These are phyloP conservation scores for Parafenestella ontariensis DNA, from an alignment of 2,329 filamentous ascomycete genomes.

Conservation along the genomic window DNA sequence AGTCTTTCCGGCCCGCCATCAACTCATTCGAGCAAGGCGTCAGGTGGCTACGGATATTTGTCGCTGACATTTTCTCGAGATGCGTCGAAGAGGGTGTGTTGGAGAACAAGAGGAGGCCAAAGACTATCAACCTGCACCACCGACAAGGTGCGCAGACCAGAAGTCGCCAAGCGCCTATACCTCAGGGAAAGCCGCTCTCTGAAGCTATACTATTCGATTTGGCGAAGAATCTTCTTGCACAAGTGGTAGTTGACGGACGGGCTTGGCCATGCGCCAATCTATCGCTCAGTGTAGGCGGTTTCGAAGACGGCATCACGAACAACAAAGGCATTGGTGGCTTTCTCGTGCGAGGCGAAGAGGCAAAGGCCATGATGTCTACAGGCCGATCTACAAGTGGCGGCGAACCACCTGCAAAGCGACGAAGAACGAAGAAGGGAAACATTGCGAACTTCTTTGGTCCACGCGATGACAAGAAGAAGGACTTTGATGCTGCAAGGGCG, in stretches of 20 bases:
- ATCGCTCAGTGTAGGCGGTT: constrained; percentile 86
- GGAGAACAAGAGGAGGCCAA: constrained; percentile 85
- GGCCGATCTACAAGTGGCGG: constrained; percentile 15
- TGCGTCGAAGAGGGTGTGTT: constrained; percentile 89
- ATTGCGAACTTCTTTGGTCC: constrained; percentile 48
- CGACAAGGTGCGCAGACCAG: constrained; percentile 75
- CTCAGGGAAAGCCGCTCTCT: constrained; percentile 74
- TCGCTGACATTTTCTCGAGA: constrained; percentile 86
- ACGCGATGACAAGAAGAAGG: constrained; percentile 38
- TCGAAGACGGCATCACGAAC: constrained; percentile 83
- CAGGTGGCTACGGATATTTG: constrained; percentile 90
- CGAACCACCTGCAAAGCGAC: constrained; percentile 40
- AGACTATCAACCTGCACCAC: constrained; percentile 84
- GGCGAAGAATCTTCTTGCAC: constrained; percentile 76
- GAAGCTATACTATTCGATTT: constrained; percentile 76
- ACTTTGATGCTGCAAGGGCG: constrained; percentile 43
- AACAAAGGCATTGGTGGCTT: constrained; percentile 89
- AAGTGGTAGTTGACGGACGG: constrained; percentile 77
- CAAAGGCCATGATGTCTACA: constrained; percentile 54
- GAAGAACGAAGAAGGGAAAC: constrained; percentile 44
- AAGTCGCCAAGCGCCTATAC: constrained; percentile 79
- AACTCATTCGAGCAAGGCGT: constrained; percentile 77
- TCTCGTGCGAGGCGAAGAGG: constrained; percentile 71
- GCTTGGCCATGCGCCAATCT: constrained; percentile 94
- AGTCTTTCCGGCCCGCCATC: constrained; percentile 89